Evolutionary conservation across 768 basidiomycete species (phyloP).

Genomic region (Candolleomyces eurysporus): DNA sequence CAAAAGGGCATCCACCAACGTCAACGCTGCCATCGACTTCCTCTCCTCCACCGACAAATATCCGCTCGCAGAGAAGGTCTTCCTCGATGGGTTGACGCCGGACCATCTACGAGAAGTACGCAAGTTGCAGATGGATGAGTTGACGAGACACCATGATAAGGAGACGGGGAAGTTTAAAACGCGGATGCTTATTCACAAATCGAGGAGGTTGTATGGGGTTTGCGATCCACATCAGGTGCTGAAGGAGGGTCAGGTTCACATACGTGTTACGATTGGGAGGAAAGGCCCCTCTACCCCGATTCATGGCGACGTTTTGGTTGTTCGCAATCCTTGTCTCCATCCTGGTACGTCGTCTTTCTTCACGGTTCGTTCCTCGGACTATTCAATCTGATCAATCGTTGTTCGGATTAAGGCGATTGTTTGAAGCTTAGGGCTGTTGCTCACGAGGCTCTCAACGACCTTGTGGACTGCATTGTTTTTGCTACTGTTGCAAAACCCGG

Average conservation of each 20-base stretch:
- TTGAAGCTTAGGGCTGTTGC: conserved; percentile 61
- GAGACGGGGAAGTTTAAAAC: conserved; percentile 46
- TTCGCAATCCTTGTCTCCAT: conserved; percentile 68
- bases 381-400: background rate
- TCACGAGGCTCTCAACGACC: conserved; percentile 47
- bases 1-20: conserved; percentile 42
- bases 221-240: conserved; percentile 66
- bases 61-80: conserved; percentile 46
- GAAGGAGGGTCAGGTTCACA: conserved; percentile 62
- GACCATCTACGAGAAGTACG: conserved; percentile 46
- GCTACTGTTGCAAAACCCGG: conserved; percentile 55
- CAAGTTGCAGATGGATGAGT: conserved; percentile 45
- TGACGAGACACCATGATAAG: conserved; percentile 50
- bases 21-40: conserved; percentile 53
- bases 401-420: conserved; percentile 47
- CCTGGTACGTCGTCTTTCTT: conserved; percentile 40
- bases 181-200: conserved; percentile 61
- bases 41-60: conserved; percentile 50
- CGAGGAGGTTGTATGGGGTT: conserved; percentile 62
- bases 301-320: conserved; percentile 60
- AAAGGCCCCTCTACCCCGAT: conserved; percentile 55
- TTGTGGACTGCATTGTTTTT: conserved; percentile 69
- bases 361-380: background rate
- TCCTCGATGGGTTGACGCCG: background rate
- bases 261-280: conserved; percentile 51